Evolutionary conservation across 345 rosid species (phyloP).

Genomic region (Salix caprea): DNA sequence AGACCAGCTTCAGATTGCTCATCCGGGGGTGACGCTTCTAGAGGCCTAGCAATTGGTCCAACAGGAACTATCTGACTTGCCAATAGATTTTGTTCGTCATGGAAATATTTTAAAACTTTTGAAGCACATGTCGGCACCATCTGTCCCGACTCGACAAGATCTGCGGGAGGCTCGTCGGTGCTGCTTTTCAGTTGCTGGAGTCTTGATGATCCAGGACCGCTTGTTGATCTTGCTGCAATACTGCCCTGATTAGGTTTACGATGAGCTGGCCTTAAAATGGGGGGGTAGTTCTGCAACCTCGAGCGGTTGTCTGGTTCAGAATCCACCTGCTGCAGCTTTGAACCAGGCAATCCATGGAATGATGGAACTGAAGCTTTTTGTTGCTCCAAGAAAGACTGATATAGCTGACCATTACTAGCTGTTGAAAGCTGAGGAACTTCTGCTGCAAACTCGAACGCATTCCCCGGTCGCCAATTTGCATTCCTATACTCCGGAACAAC

Average conservation of each 20-base stretch:
- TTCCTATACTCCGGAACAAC: slow-evolving; percentile 9
- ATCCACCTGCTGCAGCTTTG: slow-evolving; percentile 5
- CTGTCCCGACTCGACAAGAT: background rate
- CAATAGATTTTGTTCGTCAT: background rate
- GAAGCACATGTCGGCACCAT: background rate
- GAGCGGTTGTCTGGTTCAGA: slow-evolving; percentile 10
- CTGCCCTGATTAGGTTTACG: background rate
- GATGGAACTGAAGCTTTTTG: background rate
- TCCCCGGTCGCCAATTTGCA: background rate
- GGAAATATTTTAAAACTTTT: background rate
- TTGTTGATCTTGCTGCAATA: background rate
- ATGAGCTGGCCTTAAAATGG: slow-evolving; percentile 12
- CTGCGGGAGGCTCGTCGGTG: background rate
- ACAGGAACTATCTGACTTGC: too few species aligned
- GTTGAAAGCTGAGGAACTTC: background rate
- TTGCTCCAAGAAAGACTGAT: background rate
- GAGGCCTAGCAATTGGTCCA: background rate
- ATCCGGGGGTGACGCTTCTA: slow-evolving; percentile 39
- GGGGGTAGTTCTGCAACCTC: slow-evolving; percentile 21
- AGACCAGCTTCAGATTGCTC: slow-evolving; percentile 56
- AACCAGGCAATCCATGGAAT: background rate
- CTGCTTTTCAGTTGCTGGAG: slow-evolving; percentile 11
- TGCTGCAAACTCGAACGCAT: background rate
- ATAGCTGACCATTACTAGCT: background rate
- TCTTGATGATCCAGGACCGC: slow-evolving; percentile 4